Base-by-base conservation (phyloP, 208 protist genomes). In the Herpetomonas samuelpessoai region DNA sequence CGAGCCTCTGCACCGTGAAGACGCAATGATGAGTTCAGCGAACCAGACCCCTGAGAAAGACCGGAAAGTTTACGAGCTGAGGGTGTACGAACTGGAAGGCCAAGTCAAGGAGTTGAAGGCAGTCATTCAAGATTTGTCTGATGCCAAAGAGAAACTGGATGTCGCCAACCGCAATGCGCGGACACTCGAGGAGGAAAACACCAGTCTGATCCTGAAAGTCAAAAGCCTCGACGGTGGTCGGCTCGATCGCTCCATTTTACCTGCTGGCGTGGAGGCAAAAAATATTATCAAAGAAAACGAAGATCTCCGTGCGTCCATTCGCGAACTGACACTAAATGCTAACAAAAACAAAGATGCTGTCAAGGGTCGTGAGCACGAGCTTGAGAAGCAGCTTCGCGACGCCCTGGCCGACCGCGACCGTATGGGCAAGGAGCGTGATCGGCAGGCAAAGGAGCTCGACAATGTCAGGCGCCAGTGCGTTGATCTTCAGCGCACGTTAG, bases 181-280 rank as follows among this genome's bases (percentile, higher is more conserved):
- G 44, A 73, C 86, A 22, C 60, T 93, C 1, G 82, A 93, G 44
- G 86, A 93, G 26, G 86, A 93, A 60, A 93, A 93, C 55, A 86
- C 64, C 48, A 71, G 74, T 28, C 72, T 85, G 7, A 70, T 82
- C 19, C 35, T 70, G 25, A 58, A 50, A 14, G 28, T 86, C 29
- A 87, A 81, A 62, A 51, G 46, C 18, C 55, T 69, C 29, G 73
- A 75, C 24, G 62, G 31, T 7, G 60, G 44, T 55, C 53, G 51
- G 4, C 41, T 19, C 3, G 25, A 47, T 16, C 38, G 49, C 3
- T 30, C 54, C 0, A 3, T 60, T 19, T 41, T 73, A 28, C 44
- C 66, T 9, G 21, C 47, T 10, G 55, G 71, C 29, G 65, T 31
- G 27, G 86, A 86, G 47, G 81, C 81, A 2, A 39, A 74, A 28